Evolutionary conservation across 2,329 filamentous ascomycete species (phyloP), one percentile per base, ranked within the genome.

Genomic region (Colletotrichum musicola): DNA sequence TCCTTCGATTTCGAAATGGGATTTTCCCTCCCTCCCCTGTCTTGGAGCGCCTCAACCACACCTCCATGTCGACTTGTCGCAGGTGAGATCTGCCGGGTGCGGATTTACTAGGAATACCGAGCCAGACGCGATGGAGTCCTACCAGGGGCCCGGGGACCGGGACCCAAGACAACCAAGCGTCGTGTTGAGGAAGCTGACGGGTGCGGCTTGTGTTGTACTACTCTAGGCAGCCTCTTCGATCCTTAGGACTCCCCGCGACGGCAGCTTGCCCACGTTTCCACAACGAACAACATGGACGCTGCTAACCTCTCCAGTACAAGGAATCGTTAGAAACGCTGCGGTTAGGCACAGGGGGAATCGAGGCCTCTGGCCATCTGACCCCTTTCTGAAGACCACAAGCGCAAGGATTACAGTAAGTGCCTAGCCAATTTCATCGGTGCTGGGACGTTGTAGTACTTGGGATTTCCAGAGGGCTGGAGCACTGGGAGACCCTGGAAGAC

Each of bases 41-140:
- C 50, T 35, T 68, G 55, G 50, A 61, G 61, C 62, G 60, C 65
- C 54, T 54, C 53, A 40, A 60, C 61, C 60, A 59, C 65, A 62
- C 49, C 62, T 68, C 55, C 55, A 44, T 20, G 49, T 44, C 50
- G 44, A 56, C 49, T 54, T 49, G 61, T 65, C 55, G 46, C 62
- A 68, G 62, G 44, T 65, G 50, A 65, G 55, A 68, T 68, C 65
- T 69, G 46, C 63, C 64, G 63, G 55, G 62, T 56, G 56, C 66
- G 62, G 57, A 63, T 62, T 69, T 69, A 49, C 67, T 44, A 69
- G 67, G 57, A 69, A 58, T 53, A 58, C 64, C 63, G 67, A 69
- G 63, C 56, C 44, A 68, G 59, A 69, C 35, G 54, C 65, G 65
- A 65, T 62, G 62, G 61, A 55, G 22, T 12, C 12, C 18, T 46